A percentile compares a stretch with the other conserved stretches of the same genome.
phyloP scores from a whole-genome alignment of 2,329 filamentous ascomycete genomes.

The Ceratocystis papillata region DNA sequence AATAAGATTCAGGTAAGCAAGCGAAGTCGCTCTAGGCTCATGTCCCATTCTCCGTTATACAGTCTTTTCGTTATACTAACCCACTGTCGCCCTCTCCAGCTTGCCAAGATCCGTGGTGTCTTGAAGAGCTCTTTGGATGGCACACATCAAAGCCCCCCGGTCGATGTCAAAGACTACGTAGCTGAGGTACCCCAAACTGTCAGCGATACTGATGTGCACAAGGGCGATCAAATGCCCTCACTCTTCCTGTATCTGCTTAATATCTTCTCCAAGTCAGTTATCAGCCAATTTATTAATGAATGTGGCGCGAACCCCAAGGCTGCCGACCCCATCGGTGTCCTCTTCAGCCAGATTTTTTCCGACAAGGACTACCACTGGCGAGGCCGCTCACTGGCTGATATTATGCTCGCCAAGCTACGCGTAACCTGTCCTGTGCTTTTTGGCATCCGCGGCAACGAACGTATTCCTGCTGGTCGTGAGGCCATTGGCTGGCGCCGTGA shows the following conservation, averaged over 20 bases:
- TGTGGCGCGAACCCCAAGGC: conserved; percentile 51
- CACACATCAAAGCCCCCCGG: conserved; percentile 36
- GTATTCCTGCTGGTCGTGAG: conserved; percentile 53
- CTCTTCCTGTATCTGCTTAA: conserved; percentile 67
- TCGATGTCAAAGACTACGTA: conserved; percentile 48
- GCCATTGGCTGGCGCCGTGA: conserved; percentile 65
- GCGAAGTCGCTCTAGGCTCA: neutral
- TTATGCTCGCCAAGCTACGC: conserved; percentile 76
- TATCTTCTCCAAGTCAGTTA: conserved; percentile 60
- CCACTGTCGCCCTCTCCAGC: conserved; percentile 2
- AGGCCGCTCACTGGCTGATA: conserved; percentile 60
- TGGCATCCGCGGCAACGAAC: conserved; percentile 66
- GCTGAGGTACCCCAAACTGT: conserved; percentile 37
- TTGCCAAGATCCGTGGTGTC: conserved; percentile 42
- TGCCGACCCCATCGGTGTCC: conserved; percentile 69
- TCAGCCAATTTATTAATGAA: conserved; percentile 59
- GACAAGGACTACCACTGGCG: conserved; percentile 55
- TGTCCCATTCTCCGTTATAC: neutral
- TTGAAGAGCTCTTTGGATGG: conserved; percentile 37
- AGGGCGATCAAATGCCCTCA: conserved; percentile 48
- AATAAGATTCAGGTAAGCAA: conserved; percentile 35
- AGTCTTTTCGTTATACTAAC: conserved; percentile 19
- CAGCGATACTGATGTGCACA: conserved; percentile 39
- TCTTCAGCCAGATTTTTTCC: conserved; percentile 65
- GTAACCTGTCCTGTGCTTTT: conserved; percentile 75